Evolutionary conservation across 768 basidiomycete genomes (phyloP), one percentile per base, ranked within the genome.

Genomic region (Boletus speciosus): DNA sequence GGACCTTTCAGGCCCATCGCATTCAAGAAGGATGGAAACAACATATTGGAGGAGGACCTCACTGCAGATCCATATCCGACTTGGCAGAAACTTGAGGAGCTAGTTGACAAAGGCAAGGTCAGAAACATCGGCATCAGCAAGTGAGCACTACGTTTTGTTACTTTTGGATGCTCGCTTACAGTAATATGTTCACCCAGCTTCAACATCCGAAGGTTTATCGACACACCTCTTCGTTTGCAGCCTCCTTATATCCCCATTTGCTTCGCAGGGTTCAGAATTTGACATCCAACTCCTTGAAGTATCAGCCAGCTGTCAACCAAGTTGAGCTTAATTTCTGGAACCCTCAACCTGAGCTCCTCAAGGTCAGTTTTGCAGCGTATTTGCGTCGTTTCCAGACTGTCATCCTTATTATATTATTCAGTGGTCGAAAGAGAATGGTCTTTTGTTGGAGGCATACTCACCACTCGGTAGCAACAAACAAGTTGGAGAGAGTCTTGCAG

Each of bases 81-180:
- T 1, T 92, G 90, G 90, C 74, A 85, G 65, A 89, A 83, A 57
- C 81, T 92, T 45, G 90, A 92, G 64, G 81, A 86, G 68, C 72
- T 89, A 71, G 86, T 90, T 4, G 81, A 82, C 58, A 85, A 83
- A 61, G 90, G 90, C 23, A 87, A 90, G 66, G 72, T 88, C 40
- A 79, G 79, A 65, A 86, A 90, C 60, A 93, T 93, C 50, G 91
- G 91, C 40, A 75, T 93, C 40, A 88, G 86, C 86, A 93, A 93
- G 86, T 86, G 54, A 55, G 78, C 57, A 7, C 16, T 6, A 14
- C 39, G 6, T 10, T 10, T 27, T 15, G 7, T 40, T 23, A 45
- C 4, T 39, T 46, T 25, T n/a, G 49, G 37, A 32, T 37, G 4
- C 10, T 47, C 1, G 25, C 23, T 54, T 23, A 19, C 19, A 19